phyloP scores from a whole-genome alignment of 225 moss, liverwort and hornwort genomes.

The Bryum argenteum region DNA sequence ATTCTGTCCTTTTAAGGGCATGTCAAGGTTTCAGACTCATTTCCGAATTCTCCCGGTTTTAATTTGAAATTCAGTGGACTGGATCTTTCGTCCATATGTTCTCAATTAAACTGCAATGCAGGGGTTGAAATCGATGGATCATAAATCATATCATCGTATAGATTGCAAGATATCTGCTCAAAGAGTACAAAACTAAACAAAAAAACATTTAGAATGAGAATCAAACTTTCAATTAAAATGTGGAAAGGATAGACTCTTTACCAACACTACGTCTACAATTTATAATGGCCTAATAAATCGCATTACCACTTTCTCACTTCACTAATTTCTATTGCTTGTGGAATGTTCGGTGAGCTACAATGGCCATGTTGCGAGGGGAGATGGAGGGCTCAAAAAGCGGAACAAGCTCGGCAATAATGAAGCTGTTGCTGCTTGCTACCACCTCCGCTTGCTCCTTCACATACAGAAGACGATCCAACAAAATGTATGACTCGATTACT shows the following conservation, averaged over 20 bases:
- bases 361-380: constrained; percentile 71
- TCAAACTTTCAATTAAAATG: too few species aligned
- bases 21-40: background rate
- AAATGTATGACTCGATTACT: constrained; percentile 57
- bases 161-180: too few species aligned
- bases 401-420: constrained; percentile 49
- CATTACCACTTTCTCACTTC: too few species aligned
- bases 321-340: background rate
- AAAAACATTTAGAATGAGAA: too few species aligned
- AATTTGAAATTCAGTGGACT: background rate
- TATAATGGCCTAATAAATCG: too few species aligned
- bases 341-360: constrained; percentile 47
- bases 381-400: constrained; percentile 59
- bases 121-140: too few species aligned
- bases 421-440: background rate
- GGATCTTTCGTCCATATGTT: background rate
- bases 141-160: too few species aligned
- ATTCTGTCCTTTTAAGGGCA: too few species aligned
- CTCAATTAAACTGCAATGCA: too few species aligned
- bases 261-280: too few species aligned
- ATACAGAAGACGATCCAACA: constrained; percentile 63
- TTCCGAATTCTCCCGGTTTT: background rate
- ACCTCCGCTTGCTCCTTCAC: constrained; percentile 49
- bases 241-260: too few species aligned
- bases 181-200: too few species aligned